phyloP scores from a whole-genome alignment of 2,329 filamentous ascomycete genomes.

The Aspergillus sp. region DNA sequence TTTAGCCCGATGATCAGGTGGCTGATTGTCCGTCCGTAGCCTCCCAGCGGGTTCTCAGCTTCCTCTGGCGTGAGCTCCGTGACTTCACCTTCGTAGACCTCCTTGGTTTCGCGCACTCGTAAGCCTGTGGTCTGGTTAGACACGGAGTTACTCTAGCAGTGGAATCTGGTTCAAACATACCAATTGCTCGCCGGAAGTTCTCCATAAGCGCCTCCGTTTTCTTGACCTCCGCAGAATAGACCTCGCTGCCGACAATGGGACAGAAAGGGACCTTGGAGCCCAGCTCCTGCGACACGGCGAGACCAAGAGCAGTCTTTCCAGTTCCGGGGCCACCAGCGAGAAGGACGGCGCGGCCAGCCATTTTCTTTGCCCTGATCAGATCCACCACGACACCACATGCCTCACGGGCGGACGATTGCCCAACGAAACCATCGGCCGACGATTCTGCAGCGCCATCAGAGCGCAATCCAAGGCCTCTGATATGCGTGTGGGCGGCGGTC shows the following conservation, averaged over 20 bases:
- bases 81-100: slow-evolving; percentile 98
- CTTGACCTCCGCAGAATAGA: slow-evolving; percentile 97
- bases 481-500: slow-evolving; percentile 94
- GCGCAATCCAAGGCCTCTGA: slow-evolving; percentile 85
- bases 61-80: slow-evolving; percentile 96
- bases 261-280: slow-evolving; percentile 98
- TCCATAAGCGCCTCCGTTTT: slow-evolving; percentile 99
- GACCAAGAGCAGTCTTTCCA: slow-evolving; percentile 90
- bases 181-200: slow-evolving; percentile 95
- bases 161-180: slow-evolving; percentile 34
- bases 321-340: slow-evolving; percentile 92
- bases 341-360: slow-evolving; percentile 88
- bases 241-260: slow-evolving; percentile 93
- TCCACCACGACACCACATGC: slow-evolving; percentile 94
- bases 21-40: slow-evolving; percentile 95
- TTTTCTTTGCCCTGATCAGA: slow-evolving; percentile 90
- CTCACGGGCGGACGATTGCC: slow-evolving; percentile 80
- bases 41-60: slow-evolving; percentile 91
- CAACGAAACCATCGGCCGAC: slow-evolving; percentile 75
- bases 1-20: slow-evolving; percentile 91
- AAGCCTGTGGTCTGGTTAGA: slow-evolving; percentile 43
- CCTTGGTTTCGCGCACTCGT: slow-evolving; percentile 95
- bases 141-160: not conserved
- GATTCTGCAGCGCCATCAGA: slow-evolving; percentile 76
- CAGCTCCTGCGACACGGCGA: slow-evolving; percentile 92